A percentile compares a stretch with the other conserved stretches of the same genome.
These are phyloP conservation scores for Ulvella scutata DNA, from an alignment of 139 green algal species.

Conservation along the genomic window DNA sequence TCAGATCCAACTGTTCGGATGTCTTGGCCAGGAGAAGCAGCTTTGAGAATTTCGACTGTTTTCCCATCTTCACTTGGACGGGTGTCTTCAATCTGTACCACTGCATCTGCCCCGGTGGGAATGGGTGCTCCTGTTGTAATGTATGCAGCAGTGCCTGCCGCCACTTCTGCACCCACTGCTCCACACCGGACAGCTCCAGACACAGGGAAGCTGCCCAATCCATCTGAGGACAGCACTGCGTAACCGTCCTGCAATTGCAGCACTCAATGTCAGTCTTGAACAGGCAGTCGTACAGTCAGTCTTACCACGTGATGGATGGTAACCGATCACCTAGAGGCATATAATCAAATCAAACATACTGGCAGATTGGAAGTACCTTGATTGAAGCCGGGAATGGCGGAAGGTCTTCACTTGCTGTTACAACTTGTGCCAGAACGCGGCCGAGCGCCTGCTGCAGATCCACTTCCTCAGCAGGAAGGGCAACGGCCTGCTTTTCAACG, in stretches of 20 bases:
- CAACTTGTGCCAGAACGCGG: constrained; percentile 45
- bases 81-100: constrained; percentile 68
- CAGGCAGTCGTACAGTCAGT: too few relatives aligned
- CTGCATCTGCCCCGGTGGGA: constrained; percentile 33
- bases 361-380: constrained; percentile 37
- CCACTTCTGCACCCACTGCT: constrained; percentile 16
- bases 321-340: too few relatives aligned
- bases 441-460: constrained; percentile 28
- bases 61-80: constrained; percentile 17
- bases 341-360: too few relatives aligned
- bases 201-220: constrained; percentile 57
- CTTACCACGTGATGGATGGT: too few relatives aligned
- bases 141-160: constrained; percentile 62
- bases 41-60: constrained; percentile 44
- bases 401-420: constrained; percentile 57
- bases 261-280: too few relatives aligned
- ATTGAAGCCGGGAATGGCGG: constrained; percentile 85
- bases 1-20: constrained; percentile 62
- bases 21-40: constrained; percentile 34
- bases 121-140: constrained; percentile 67
- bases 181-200: constrained; percentile 60
- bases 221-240: constrained; percentile 65
- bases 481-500: constrained; percentile 37
- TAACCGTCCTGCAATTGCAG: constrained; percentile 72
- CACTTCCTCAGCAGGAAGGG: constrained; percentile 28